phyloP scores from a whole-genome alignment of 2,329 filamentous ascomycete species.

The Talaromyces sp. region DNA sequence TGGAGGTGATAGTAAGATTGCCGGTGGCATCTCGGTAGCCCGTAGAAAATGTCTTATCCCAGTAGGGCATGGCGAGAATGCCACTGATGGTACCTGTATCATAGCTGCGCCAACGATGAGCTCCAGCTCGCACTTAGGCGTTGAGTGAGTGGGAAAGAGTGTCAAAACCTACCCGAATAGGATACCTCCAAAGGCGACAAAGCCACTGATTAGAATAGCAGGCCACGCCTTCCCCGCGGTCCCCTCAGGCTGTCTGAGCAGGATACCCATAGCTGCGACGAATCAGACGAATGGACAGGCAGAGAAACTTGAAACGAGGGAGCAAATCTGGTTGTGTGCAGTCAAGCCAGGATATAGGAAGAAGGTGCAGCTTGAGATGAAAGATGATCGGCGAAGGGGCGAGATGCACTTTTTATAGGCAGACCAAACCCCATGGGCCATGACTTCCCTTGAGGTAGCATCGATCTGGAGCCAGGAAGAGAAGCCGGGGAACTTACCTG shows the following conservation, averaged over 20 bases:
- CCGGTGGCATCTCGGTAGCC: slow-evolving; percentile 17
- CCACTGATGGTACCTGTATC: slow-evolving; percentile 20
- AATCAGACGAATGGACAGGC: background rate
- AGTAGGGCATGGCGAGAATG: slow-evolving; percentile 7
- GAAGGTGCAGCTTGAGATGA: background rate
- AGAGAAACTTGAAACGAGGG: background rate
- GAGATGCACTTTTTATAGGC: background rate
- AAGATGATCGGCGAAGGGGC: background rate
- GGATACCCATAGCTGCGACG: slow-evolving; percentile 2
- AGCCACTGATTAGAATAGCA: slow-evolving; percentile 8
- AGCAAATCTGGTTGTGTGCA: background rate
- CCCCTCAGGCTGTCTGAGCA: slow-evolving; percentile 9
- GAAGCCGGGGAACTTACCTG: background rate
- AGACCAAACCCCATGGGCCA: background rate
- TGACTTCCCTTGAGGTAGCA: background rate
- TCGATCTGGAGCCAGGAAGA: background rate
- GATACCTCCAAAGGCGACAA: slow-evolving; percentile 16
- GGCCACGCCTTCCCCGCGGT: slow-evolving; percentile 14
- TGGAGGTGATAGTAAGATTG: slow-evolving; percentile 51
- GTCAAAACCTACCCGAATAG: slow-evolving; percentile 7
- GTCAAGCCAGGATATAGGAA: background rate
- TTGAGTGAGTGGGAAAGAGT: background rate
- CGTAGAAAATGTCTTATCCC: slow-evolving; percentile 7
- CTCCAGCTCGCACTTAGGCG: background rate
- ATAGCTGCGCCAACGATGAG: slow-evolving; percentile 3